A percentile compares a stretch with the other conserved stretches of the same genome.
Evolutionary conservation across 495 filamentous ascomycete genomes (phyloP).

Genomic region (Neurospora sp.): DNA sequence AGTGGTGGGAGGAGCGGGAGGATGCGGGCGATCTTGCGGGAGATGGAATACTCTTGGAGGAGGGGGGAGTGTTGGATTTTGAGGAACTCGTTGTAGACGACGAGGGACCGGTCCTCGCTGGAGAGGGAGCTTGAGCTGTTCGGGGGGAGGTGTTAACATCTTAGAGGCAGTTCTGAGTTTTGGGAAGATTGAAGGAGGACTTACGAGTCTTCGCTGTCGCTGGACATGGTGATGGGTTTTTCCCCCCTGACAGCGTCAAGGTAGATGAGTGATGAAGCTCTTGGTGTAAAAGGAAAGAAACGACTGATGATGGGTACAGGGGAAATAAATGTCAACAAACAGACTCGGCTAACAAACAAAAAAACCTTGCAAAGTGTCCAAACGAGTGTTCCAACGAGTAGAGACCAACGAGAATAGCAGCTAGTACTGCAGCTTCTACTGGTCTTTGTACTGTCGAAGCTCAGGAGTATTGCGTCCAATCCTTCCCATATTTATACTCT

Average conservation of each 20-base stretch:
- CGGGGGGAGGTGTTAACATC: neutral
- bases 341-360: neutral
- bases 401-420: neutral
- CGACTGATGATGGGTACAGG: neutral
- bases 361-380: neutral
- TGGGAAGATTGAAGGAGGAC: neutral
- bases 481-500: neutral
- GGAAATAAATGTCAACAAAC: neutral
- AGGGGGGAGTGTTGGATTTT: conserved; percentile 3
- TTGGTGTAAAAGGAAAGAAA: neutral
- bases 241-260: neutral
- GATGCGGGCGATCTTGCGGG: neutral
- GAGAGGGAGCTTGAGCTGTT: neutral
- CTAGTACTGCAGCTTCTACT: neutral
- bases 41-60: conserved; percentile 3
- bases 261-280: neutral
- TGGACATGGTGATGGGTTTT: neutral
- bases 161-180: neutral
- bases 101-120: neutral
- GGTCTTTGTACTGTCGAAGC: neutral
- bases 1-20: conserved; percentile 3
- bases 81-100: conserved; percentile 8
- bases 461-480: neutral
- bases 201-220: neutral
- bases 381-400: neutral